These are phyloP conservation scores for Vachellia collinsii DNA, from an alignment of 306 rosid genomes.

Conservation along the genomic window DNA sequence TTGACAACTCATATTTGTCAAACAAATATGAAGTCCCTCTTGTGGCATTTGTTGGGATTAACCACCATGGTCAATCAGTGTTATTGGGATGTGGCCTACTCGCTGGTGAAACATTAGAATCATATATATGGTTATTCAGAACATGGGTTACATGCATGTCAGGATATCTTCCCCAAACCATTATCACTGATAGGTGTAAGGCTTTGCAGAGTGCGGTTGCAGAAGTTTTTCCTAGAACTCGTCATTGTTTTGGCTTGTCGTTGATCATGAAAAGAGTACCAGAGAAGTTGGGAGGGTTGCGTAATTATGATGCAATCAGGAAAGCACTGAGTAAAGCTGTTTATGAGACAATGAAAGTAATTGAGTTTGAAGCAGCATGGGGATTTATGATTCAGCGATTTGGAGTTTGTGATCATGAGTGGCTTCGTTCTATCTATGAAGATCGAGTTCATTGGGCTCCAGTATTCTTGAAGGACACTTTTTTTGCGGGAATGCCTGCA, in stretches of 20 bases:
- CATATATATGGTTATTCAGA: slow-evolving; percentile 83
- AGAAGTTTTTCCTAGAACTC: slow-evolving; percentile 74
- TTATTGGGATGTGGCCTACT: slow-evolving; percentile 88
- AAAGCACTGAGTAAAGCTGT: slow-evolving; percentile 73
- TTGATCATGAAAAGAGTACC: slow-evolving; percentile 84
- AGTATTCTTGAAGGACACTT: slow-evolving; percentile 72
- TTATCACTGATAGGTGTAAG: slow-evolving; percentile 83
- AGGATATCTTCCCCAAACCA: slow-evolving; percentile 71
- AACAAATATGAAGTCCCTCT: slow-evolving; percentile 87
- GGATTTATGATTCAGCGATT: slow-evolving; percentile 76
- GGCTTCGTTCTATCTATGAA: slow-evolving; percentile 85
- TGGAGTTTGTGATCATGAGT: slow-evolving; percentile 78
- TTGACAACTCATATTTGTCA: slow-evolving; percentile 77
- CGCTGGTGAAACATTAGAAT: slow-evolving; percentile 76
- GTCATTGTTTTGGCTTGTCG: slow-evolving; percentile 83
- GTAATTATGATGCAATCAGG: slow-evolving; percentile 78
- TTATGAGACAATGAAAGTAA: slow-evolving; percentile 84
- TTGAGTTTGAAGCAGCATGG: slow-evolving; percentile 94
- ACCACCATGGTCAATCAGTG: slow-evolving; percentile 85
- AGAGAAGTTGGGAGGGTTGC: slow-evolving; percentile 86
- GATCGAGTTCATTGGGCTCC: slow-evolving; percentile 89
- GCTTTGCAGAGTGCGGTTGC: slow-evolving; percentile 66
- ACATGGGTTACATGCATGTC: slow-evolving; percentile 78
- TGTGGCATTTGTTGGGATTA: slow-evolving; percentile 84
- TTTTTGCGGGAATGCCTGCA: slow-evolving; percentile 75